phyloP scores from a whole-genome alignment of 352 stramenopile genomes.

The Globisporangium orthogonon region DNA sequence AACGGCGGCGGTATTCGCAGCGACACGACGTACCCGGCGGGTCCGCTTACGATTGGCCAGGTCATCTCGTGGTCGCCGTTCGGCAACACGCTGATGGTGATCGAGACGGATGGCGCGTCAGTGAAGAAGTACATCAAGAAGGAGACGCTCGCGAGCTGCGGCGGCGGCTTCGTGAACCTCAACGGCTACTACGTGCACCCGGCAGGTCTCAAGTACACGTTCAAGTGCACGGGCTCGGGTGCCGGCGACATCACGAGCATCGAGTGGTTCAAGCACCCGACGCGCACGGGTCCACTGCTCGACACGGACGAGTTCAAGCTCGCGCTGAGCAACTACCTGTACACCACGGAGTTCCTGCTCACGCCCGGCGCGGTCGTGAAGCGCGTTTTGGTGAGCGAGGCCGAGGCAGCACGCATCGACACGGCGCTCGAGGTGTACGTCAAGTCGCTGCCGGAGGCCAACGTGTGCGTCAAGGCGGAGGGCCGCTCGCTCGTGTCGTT shows the following conservation, averaged over 20 bases:
- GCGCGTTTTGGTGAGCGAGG: conserved; percentile 43
- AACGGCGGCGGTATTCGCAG: conserved; percentile 21
- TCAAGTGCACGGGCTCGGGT: conserved; percentile 24
- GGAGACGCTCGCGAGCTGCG: conserved; percentile 25
- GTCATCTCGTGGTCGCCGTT: conserved; percentile 22
- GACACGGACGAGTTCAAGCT: conserved; percentile 8
- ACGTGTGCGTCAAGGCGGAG: conserved; percentile 14
- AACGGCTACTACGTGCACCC: conserved; percentile 36
- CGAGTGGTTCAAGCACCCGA: conserved; percentile 28
- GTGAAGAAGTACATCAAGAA: conserved; percentile 34
- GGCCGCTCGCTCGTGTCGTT: conserved; percentile 9
- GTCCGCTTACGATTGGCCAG: conserved; percentile 12
- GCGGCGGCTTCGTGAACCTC: conserved; percentile 14
- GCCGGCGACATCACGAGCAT: conserved; percentile 22
- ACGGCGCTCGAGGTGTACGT: conserved; percentile 11
- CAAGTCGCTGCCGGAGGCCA: conserved; percentile 9
- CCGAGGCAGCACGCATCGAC: conserved; percentile 35
- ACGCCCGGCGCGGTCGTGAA: conserved; percentile 4
- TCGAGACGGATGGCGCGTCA: conserved; percentile 25
- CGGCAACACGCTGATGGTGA: conserved; percentile 14
- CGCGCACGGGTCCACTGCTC: conserved; percentile 2
- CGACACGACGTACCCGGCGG: conserved; percentile 14
- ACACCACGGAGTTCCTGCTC: conserved; percentile 22
- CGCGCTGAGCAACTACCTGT: conserved; percentile 24
- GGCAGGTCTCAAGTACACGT: conserved; percentile 34